Percentiles rank a stretch among this genome's conserved stretches.
Conservation (phyloP, 768 basidiomycete species). For the Pleurotus djamor region DNA sequence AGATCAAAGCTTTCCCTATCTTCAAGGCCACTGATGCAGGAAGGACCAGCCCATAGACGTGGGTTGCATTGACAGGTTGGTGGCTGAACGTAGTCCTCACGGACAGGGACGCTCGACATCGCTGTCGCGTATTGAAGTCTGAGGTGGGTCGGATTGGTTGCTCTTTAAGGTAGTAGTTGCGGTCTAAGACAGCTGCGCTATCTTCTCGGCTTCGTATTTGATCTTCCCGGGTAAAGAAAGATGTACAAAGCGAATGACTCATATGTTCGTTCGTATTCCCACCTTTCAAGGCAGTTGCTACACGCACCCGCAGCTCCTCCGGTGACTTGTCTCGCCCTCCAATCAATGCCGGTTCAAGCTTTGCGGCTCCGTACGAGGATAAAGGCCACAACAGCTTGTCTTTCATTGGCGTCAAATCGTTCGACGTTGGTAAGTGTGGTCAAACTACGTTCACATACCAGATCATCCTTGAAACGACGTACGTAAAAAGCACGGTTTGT, state of each 20-base stretch:
- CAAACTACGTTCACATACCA: constrained; percentile 32
- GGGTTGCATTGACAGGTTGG: too few species aligned
- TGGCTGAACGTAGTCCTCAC: too few species aligned
- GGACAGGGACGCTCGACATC: too few species aligned
- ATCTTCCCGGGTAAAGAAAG: constrained; percentile 24
- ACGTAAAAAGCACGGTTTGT: constrained; percentile 37
- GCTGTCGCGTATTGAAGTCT: too few species aligned
- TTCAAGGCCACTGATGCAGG: too few species aligned
- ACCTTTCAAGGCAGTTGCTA: constrained; percentile 49
- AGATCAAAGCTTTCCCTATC: too few species aligned
- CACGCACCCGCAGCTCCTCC: constrained; percentile 77
- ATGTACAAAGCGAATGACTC: constrained; percentile 21
- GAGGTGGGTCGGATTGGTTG: too few species aligned
- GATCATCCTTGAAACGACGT: constrained; percentile 5
- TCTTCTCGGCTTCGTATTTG: constrained; percentile 59
- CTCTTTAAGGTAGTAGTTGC: too few species aligned
- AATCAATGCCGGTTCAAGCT: constrained; percentile 67
- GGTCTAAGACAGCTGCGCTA: too few species aligned
- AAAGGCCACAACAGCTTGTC: constrained; percentile 83
- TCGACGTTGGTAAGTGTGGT: constrained; percentile 61
- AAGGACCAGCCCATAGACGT: not conserved
- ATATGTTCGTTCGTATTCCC: constrained; percentile 71
- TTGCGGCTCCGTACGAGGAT: constrained; percentile 76
- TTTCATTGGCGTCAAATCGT: constrained; percentile 53
- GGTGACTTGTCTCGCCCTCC: constrained; percentile 67